Evolutionary conservation across 2,329 filamentous ascomycete genomes (phyloP), one percentile per base, ranked within the genome.

Genomic region (Epichloe amarillans): DNA sequence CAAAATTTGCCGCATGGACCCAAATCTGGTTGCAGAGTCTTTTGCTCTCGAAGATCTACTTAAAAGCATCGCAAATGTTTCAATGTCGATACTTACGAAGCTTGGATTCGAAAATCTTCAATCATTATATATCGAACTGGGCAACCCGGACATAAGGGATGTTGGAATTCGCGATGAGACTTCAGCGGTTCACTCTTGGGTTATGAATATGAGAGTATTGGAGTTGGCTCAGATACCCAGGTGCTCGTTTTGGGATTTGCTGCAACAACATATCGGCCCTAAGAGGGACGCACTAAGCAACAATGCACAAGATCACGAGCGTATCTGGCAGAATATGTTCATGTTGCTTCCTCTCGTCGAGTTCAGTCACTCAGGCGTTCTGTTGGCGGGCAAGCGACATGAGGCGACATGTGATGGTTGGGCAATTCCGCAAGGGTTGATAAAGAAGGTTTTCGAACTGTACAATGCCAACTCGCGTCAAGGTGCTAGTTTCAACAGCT

Each of bases 401-500:
- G 50, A 61, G 37, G 36, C 56, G 5, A 46, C 56, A 3, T 56
- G 56, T 23, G 80, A 84, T 52, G 81, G 82, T 26, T 86, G 82
- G 82, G 55, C 58, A 4, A 61, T 84, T 14, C 75, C 79, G 0
- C 79, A 82, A 54, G 72, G 69, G 50, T 60, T 83, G 33, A 54
- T 84, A 46, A 77, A 71, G 55, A 71, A 72, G 6, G 71, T 83
- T 12, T 81, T 84, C 50, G 64, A 75, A 19, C 59, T 82, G 2
- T 85, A 84, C 58, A 69, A 71, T 53, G 64, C 65, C n/a, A 77
- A 80, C 50, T 59, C 64, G 3, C 71, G 71, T 21, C 81, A 84
- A 57, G 63, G 73, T 1, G 69, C 79, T 2, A 76, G 77, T 58
- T 84, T 84, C 69, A 84, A 83, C 55, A 76, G 77, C 53, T 85